These are phyloP conservation scores for Backusella parvicylindrica DNA, from an alignment of 192 early-diverging fungal species.

Conservation along the genomic window DNA sequence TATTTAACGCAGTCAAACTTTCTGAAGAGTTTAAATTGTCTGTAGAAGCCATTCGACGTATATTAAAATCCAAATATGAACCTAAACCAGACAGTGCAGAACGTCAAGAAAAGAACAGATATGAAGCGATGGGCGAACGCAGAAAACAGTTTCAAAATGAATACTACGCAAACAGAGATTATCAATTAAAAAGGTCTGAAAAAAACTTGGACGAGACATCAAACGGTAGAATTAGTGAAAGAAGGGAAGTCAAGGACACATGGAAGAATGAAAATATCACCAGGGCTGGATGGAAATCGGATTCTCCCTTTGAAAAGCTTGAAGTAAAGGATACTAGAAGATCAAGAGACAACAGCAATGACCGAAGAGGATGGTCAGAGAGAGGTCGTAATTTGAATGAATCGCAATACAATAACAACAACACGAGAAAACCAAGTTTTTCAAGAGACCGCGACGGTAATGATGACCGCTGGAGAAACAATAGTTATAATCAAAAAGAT, in stretches of 20 bases:
- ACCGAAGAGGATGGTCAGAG: background rate
- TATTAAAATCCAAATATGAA: constrained; percentile 48
- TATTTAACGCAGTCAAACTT: constrained; percentile 39
- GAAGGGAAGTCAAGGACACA: background rate
- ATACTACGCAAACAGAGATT: background rate
- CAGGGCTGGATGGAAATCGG: background rate
- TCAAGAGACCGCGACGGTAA: background rate
- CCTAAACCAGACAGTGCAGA: constrained; percentile 28
- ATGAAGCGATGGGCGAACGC: constrained; percentile 28
- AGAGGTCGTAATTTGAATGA: background rate
- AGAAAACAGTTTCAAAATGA: constrained; percentile 18
- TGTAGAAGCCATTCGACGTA: constrained; percentile 45
- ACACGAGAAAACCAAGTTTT: background rate
- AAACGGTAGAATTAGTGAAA: background rate
- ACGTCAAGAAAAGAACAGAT: constrained; percentile 41
- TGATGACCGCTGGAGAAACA: background rate
- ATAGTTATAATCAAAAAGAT: background rate
- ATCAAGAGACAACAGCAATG: background rate
- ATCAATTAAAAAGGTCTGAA: background rate
- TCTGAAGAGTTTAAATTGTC: constrained; percentile 52
- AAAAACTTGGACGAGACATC: background rate
- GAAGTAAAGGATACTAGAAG: background rate
- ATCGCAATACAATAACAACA: background rate
- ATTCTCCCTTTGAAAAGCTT: background rate
- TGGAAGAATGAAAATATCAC: background rate